Conservation (phyloP, 1,139 yeast genomes). For the Geotrichum reessii region DNA sequence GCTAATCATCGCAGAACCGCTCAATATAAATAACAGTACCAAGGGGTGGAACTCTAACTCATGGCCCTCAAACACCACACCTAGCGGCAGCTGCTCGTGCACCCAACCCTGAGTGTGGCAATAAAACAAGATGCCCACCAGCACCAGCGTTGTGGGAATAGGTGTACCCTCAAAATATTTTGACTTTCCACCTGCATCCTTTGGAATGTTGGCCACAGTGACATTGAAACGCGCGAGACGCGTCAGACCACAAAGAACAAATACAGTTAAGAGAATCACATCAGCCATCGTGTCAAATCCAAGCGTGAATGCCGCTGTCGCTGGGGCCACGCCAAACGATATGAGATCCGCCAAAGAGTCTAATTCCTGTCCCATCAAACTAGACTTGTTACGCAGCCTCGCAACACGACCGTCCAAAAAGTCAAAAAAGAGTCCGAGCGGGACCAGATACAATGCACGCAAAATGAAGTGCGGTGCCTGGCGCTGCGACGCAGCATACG, state of each 20-base stretch:
- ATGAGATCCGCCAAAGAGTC: constrained; percentile 93
- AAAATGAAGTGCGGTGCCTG: constrained; percentile 52
- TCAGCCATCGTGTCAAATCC: constrained; percentile 85
- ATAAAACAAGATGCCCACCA: constrained; percentile 68
- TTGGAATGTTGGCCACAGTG: constrained; percentile 86
- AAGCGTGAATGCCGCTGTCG: constrained; percentile 83
- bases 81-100: constrained; percentile 57
- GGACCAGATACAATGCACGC: constrained; percentile 82
- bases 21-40: constrained; percentile 57
- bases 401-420: constrained; percentile 97
- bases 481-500: constrained; percentile 43
- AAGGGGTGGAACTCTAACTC: constrained; percentile 71
- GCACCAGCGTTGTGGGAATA: constrained; percentile 76
- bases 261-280: constrained; percentile 66
- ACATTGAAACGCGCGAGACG: constrained; percentile 93
- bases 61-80: constrained; percentile 46
- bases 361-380: constrained; percentile 94
- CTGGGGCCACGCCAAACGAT: constrained; percentile 91
- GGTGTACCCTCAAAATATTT: constrained; percentile 87
- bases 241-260: constrained; percentile 90
- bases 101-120: constrained; percentile 45
- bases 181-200: constrained; percentile 73
- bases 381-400: constrained; percentile 82
- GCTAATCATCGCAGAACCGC: constrained; percentile 89
- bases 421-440: constrained; percentile 87